Conservation (phyloP, 257 asterid species). For the Gentiana macrophylla region DNA sequence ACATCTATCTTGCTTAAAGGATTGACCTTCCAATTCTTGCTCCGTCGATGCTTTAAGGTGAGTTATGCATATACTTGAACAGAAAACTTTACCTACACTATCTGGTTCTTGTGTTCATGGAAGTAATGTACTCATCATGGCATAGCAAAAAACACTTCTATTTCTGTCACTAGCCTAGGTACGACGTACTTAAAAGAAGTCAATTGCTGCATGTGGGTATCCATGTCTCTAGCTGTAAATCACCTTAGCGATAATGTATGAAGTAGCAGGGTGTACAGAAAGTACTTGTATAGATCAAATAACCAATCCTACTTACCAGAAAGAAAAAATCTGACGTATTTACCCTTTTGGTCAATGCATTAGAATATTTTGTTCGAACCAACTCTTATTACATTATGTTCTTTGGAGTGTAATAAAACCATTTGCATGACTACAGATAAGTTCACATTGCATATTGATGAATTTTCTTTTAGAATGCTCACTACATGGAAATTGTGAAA, state of each 20-base stretch:
- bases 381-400: too few relatives aligned
- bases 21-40: slow-evolving; percentile 68
- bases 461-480: too few relatives aligned
- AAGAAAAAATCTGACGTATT: too few relatives aligned
- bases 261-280: too few relatives aligned
- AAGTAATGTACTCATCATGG: neutral
- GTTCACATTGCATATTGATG: too few relatives aligned
- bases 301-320: too few relatives aligned
- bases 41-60: slow-evolving; percentile 75
- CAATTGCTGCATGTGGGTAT: neutral
- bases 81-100: neutral
- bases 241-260: too few relatives aligned
- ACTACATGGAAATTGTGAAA: neutral
- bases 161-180: neutral
- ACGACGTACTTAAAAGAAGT: too few relatives aligned
- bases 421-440: too few relatives aligned
- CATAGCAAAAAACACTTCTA: neutral
- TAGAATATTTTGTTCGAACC: neutral
- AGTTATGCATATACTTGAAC: slow-evolving; percentile 5
- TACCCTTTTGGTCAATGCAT: too few relatives aligned
- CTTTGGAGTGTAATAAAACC: too few relatives aligned
- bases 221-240: neutral
- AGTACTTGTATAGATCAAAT: too few relatives aligned
- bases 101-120: neutral
- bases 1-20: slow-evolving; percentile 84